Conservation (phyloP, 108 stramenopile genomes). For the Heterococcus sp. region DNA sequence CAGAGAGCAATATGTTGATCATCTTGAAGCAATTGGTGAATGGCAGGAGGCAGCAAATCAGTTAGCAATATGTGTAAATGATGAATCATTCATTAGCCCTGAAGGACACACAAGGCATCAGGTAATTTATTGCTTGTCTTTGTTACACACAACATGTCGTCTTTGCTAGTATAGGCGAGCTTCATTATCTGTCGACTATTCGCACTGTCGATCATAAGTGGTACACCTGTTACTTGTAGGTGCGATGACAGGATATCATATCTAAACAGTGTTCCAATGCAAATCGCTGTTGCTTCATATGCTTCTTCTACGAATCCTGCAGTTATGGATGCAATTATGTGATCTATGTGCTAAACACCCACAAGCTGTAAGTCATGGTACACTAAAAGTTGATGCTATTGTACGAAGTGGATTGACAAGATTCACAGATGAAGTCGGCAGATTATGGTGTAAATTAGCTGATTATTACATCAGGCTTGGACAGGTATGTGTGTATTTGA, state of each 20-base stretch:
- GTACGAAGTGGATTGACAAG: slow-evolving; percentile 72
- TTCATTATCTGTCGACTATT: no score
- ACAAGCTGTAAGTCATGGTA: slow-evolving; percentile 53
- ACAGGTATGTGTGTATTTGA: background rate
- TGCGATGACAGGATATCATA: background rate
- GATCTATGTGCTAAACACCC: slow-evolving; percentile 83
- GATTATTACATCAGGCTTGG: slow-evolving; percentile 88
- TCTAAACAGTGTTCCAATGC: background rate
- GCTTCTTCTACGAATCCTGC: background rate
- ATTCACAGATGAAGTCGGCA: slow-evolving; percentile 85
- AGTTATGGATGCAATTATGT: slow-evolving; percentile 89
- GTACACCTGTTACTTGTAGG: background rate
- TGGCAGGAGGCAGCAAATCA: slow-evolving; percentile 80
- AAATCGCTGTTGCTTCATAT: background rate
- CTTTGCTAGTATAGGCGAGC: no score
- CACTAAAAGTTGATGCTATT: slow-evolving; percentile 68
- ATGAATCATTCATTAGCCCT: slow-evolving; percentile 60
- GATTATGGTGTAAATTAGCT: slow-evolving; percentile 89
- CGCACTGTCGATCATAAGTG: background rate
- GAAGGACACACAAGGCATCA: background rate
- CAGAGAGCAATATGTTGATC: slow-evolving; percentile 60
- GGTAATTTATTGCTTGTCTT: background rate
- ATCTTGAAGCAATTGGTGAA: slow-evolving; percentile 53
- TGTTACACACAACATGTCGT: no score
- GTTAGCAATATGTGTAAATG: slow-evolving; percentile 69